phyloP scores from a whole-genome alignment of 371 early-diverging fungal genomes.

The Mortierella sp. region DNA sequence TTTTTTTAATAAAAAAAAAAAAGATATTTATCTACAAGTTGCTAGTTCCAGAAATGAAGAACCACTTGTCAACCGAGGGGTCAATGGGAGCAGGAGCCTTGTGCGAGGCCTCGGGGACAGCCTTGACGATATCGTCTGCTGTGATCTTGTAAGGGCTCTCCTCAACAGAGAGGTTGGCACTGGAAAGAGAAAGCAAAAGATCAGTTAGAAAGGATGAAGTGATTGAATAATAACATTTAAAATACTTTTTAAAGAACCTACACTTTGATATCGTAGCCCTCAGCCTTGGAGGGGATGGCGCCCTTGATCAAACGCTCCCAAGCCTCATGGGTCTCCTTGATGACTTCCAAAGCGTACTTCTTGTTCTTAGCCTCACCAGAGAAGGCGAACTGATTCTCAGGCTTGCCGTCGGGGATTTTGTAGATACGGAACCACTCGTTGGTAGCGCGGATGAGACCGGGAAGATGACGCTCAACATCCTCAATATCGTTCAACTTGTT shows the following conservation, averaged over 20 bases:
- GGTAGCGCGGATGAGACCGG: conserved; percentile 95
- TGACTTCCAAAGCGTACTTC: conserved; percentile 93
- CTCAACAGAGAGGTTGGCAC: conserved; percentile 79
- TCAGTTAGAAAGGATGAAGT: conserved; percentile 11
- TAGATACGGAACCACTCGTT: conserved; percentile 99
- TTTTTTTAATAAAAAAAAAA: not conserved
- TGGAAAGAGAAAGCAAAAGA: conserved; percentile 30
- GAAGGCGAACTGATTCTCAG: conserved; percentile 98
- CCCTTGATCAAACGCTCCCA: conserved; percentile 93
- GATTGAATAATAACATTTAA: not conserved
- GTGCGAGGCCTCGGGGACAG: conserved; percentile 74
- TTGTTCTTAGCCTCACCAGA: conserved; percentile 90
- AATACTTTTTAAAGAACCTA: conserved; percentile 53
- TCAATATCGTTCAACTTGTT: conserved; percentile 95
- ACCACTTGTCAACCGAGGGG: conserved; percentile 96
- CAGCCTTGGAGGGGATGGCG: conserved; percentile 66
- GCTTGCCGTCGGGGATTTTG: conserved; percentile 99
- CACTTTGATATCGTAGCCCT: conserved; percentile 78
- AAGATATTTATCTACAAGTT: conserved; percentile 67
- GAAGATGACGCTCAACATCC: conserved; percentile 96
- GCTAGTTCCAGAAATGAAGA: conserved; percentile 88
- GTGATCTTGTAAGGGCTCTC: conserved; percentile 79
- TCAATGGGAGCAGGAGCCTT: conserved; percentile 74
- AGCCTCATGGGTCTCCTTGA: conserved; percentile 95
- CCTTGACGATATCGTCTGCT: conserved; percentile 66